These are phyloP conservation scores for Tricholoma bakamatsutake DNA, from an alignment of 768 basidiomycete genomes.

Conservation along the genomic window DNA sequence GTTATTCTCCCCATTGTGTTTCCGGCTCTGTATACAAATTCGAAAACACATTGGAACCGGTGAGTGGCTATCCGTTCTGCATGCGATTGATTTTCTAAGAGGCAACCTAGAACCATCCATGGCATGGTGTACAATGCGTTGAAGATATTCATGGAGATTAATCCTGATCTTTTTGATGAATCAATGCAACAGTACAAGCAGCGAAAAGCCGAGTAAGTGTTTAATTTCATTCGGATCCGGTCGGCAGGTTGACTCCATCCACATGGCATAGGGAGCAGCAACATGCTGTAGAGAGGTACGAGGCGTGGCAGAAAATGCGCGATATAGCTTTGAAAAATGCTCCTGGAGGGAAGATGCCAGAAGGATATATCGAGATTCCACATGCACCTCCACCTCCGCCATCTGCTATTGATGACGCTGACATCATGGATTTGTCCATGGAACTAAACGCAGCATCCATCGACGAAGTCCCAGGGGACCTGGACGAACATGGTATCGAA, in stretches of 20 bases:
- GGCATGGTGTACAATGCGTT: conserved; percentile 99
- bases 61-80: conserved; percentile 31
- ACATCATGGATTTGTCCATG: conserved; percentile 84
- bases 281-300: conserved; percentile 76
- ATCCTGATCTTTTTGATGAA: conserved; percentile 92
- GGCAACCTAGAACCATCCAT: conserved; percentile 77
- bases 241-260: not conserved
- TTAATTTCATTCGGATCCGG: not conserved
- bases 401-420: conserved; percentile 71
- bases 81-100: conserved; percentile 5
- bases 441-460: conserved; percentile 83
- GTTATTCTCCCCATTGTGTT: conserved; percentile 93
- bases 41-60: conserved; percentile 98
- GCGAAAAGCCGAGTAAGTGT: conserved; percentile 72
- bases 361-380: conserved; percentile 61
- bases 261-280: conserved; percentile 68
- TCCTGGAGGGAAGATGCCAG: conserved; percentile 61
- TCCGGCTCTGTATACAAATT: conserved; percentile 92
- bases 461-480: conserved; percentile 62
- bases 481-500: conserved; percentile 81
- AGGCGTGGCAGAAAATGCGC: conserved; percentile 85
- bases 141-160: conserved; percentile 99
- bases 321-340: conserved; percentile 71
- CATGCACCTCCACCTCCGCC: conserved; percentile 76
- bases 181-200: conserved; percentile 92